Conservation (phyloP, 2,329 filamentous ascomycete species). For the Pseudocercospora cruenta region DNA sequence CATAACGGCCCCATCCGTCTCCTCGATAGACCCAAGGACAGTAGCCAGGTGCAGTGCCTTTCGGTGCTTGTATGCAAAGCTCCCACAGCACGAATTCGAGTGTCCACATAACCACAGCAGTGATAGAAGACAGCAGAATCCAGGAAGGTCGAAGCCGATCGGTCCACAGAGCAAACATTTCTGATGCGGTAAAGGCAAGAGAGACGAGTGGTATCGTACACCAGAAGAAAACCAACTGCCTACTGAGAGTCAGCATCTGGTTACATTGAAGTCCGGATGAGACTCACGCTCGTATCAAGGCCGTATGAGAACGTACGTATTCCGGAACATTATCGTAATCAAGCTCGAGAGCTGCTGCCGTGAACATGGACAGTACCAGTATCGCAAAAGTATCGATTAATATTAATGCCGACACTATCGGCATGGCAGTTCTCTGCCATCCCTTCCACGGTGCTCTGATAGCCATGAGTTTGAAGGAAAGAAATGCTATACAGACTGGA, state of each 20-base stretch:
- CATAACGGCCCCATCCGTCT: conserved; percentile 12
- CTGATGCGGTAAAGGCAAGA: conserved; percentile 11
- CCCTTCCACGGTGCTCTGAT: conserved; percentile 30
- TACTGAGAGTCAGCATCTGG: conserved; percentile 1
- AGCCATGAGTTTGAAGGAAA: conserved; percentile 16
- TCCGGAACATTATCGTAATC: conserved; percentile 7
- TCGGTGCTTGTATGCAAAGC: conserved; percentile 6
- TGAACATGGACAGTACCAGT: conserved; percentile 19
- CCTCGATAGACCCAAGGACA: conserved; percentile 19
- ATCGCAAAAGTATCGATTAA: conserved; percentile 22
- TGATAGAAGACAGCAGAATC: conserved; percentile 18
- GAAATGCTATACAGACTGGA: background rate
- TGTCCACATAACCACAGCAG: conserved; percentile 15
- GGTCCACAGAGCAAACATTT: conserved; percentile 17
- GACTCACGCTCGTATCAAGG: conserved; percentile 20
- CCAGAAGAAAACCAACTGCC: conserved; percentile 24
- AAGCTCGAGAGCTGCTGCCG: conserved; percentile 21
- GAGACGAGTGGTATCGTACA: conserved; percentile 22
- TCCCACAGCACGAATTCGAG: conserved; percentile 22
- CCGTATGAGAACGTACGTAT: background rate
- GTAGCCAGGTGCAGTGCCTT: conserved; percentile 9
- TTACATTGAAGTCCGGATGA: background rate
- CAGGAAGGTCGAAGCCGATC: conserved; percentile 18
- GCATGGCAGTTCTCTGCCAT: conserved; percentile 21
- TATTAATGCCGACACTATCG: conserved; percentile 18